A percentile compares a stretch with the other conserved stretches of the same genome.
These are phyloP conservation scores for Cladobotryum mycophilum DNA, from an alignment of 2,329 filamentous ascomycete species.

Conservation along the genomic window DNA sequence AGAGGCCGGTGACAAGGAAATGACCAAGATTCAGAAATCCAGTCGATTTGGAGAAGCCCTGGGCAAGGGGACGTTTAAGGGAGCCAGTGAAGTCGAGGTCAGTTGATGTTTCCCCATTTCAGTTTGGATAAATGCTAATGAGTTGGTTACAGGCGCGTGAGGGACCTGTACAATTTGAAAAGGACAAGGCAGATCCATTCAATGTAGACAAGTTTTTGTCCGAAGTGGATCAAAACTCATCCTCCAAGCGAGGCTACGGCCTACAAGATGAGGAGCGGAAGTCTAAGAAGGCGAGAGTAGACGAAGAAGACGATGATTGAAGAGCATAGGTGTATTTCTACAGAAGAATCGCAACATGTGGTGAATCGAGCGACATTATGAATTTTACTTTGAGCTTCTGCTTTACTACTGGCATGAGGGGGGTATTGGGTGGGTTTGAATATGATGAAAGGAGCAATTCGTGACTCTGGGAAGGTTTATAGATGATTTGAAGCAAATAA, in stretches of 20 bases:
- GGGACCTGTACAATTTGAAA: conserved; percentile 94
- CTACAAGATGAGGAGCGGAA: conserved; percentile 59
- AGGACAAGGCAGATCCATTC: conserved; percentile 78
- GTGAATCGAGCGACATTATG: neutral
- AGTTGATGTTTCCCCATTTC: conserved; percentile 13
- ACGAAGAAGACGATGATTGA: conserved; percentile 62
- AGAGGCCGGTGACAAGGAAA: conserved; percentile 71
- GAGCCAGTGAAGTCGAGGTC: conserved; percentile 74
- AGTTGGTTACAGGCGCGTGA: conserved; percentile 55
- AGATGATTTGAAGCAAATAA: too few species aligned
- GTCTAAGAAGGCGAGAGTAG: conserved; percentile 70
- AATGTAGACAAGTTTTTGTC: conserved; percentile 91
- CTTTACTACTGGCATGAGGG: neutral
- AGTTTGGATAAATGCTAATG: too few species aligned
- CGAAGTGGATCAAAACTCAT: conserved; percentile 61
- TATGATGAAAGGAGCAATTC: too few species aligned
- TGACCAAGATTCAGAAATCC: conserved; percentile 81
- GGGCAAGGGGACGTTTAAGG: conserved; percentile 87
- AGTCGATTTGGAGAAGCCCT: conserved; percentile 80
- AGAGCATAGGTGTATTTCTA: conserved; percentile 5
- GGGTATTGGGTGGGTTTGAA: too few species aligned
- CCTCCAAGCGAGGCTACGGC: conserved; percentile 68
- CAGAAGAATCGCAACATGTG: neutral
- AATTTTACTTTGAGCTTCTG: neutral
- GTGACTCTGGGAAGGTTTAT: too few species aligned